Evolutionary conservation across 148 eudicot genomes (phyloP), one percentile per base, ranked within the genome.

Genomic region (Rhododendron mucronatum): DNA sequence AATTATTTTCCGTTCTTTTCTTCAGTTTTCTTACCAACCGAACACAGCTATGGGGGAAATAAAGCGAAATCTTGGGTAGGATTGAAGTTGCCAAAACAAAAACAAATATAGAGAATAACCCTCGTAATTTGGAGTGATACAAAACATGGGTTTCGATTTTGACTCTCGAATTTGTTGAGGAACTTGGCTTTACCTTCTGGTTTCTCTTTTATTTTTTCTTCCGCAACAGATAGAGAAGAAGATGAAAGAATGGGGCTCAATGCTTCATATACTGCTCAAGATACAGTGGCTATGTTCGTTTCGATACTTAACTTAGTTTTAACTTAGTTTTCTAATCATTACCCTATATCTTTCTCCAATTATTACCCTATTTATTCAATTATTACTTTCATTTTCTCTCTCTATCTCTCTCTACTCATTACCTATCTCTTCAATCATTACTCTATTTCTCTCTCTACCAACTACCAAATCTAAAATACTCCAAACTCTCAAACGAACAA

Each of bases 101-200:
- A 59, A 61, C 21, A 10, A 21, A 61, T 12, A 61, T 6, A 1
- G 41, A 82, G 14, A 61, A 61, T 39, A 61, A 16, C 44, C 39
- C 7, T 20, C 18, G 26, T 41, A 45, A 21, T 61, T 21, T 61
- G 16, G 76, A 30, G 39, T n/a, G 28, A 14, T 55, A 14, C 4
- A 53, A 33, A 28, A 81, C 15, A 55, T 81, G 69, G 65, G 71
- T 83, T 47, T 14, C 48, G 35, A 2, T 26, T 48, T 69, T n/a
- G 14, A 44, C 57, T 71, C 61, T 83, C 18, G 5, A 69, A 83
- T 50, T 84, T 11, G 14, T 75, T 44, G 47, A 73, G 79, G 73
- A 84, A 30, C 26, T 48, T 84, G 44, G 85, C 30, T 67, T 84
- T 84, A 84, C 85, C 79, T 84, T 84, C 5, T 33, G 21, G 78